These are phyloP conservation scores for Flaveria ramosissima DNA, from an alignment of 129 eudicot species.

Conservation along the genomic window DNA sequence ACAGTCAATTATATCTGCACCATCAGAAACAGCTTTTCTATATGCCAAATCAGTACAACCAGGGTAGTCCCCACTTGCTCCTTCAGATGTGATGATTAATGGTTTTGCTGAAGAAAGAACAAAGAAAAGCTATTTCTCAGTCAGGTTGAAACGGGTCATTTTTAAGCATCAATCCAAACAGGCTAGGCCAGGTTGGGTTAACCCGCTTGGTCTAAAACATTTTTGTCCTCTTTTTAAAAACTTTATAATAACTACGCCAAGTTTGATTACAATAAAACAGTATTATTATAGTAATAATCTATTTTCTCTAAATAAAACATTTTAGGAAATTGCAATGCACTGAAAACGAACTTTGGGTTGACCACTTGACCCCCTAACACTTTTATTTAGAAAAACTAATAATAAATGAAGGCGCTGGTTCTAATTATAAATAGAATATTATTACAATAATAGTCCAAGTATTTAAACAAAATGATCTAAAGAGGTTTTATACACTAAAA, in stretches of 20 bases:
- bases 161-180: neutral
- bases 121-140: constrained; percentile 24
- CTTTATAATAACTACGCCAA: neutral
- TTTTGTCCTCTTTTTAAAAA: neutral
- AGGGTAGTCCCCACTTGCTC: constrained; percentile 97
- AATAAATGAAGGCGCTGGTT: neutral
- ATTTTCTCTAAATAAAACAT: neutral
- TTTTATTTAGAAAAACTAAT: neutral
- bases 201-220: neutral
- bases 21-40: constrained; percentile 71
- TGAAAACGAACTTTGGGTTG: neutral
- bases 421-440: neutral
- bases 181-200: neutral
- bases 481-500: neutral
- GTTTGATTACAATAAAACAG: neutral
- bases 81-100: constrained; percentile 69
- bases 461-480: neutral
- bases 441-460: neutral
- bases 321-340: neutral
- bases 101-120: constrained; percentile 53
- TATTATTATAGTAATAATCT: neutral
- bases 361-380: neutral
- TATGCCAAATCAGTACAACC: constrained; percentile 89
- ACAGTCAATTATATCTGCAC: constrained; percentile 87
- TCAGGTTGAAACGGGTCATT: neutral